Base-by-base conservation (phyloP, 139 green algal species). In the Medakamo hakoo region DNA sequence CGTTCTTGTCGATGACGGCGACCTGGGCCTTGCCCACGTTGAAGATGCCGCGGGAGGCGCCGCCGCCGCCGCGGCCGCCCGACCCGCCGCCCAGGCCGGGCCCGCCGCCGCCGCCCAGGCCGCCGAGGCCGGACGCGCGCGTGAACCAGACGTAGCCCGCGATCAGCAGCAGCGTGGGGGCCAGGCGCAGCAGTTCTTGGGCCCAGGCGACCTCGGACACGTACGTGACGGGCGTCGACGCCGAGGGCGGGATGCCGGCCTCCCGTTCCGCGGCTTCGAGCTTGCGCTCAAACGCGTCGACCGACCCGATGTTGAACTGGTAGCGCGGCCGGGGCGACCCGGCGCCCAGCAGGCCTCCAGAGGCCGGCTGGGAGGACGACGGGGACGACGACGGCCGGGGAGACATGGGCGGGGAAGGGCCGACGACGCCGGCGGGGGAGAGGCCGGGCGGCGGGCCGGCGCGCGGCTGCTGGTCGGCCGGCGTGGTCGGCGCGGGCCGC, bases 271-370 rank as follows among this genome's bases (percentile, higher is more conserved):
- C 89, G 26, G 95, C 91, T 63, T 98, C 90, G 65, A 99, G 78
- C 71, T 95, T 89, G 16, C 89, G 80, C 76, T 99, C 93, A 74
- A 99, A 98, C 27, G 77, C 75, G 60, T 98, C 91, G 20, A 95
- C 76, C 57, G 69, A 84, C 55, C 93, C 93, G n/a, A 99, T 96
- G 72, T 95, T 87, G 80, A 99, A 98, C 74, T 77, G 92, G 75
- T 85, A 98, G 59, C 78, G 80, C 72, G 85, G 40, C 9, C 40
- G 40, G n/a, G n/a, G n/a, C n/a, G n/a, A n/a, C n/a, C n/a, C n/a
- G n/a, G n/a, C n/a, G n/a, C n/a, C n/a, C n/a, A n/a, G n/a, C n/a
- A n/a, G n/a, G n/a, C n/a, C n/a, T n/a, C n/a, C n/a, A n/a, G n/a
- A n/a, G n/a, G n/a, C n/a, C n/a, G n/a, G n/a, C n/a, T n/a, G n/a